Conservation (phyloP, 306 rosid genomes). For the Glycine soja region DNA sequence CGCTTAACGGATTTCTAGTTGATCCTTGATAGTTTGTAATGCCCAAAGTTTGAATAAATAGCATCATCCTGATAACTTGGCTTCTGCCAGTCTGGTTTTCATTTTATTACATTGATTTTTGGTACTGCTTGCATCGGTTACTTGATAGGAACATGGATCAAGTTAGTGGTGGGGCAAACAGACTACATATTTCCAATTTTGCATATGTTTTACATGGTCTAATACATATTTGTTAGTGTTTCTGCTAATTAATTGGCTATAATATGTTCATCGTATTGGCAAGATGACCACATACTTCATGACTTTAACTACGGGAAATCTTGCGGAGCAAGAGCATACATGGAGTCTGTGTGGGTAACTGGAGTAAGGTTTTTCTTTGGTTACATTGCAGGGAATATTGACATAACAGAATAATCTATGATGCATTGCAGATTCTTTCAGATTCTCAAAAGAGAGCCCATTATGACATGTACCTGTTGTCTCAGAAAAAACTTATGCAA, state of each 20-base stretch:
- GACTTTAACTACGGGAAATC: slow-evolving; percentile 41
- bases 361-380: no score
- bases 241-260: slow-evolving; percentile 28
- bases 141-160: no score
- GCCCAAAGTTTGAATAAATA: slow-evolving; percentile 31
- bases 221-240: slow-evolving; percentile 30
- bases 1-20: slow-evolving; percentile 18
- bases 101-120: not conserved
- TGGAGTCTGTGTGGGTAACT: slow-evolving; percentile 29
- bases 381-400: no score
- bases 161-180: no score
- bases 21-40: slow-evolving; percentile 23
- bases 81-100: slow-evolving; percentile 11
- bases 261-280: slow-evolving; percentile 31
- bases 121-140: no score
- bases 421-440: no score
- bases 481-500: no score
- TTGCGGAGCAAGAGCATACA: slow-evolving; percentile 15
- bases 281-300: slow-evolving; percentile 29
- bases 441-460: no score
- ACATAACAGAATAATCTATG: no score
- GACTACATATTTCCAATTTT: no score
- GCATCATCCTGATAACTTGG: slow-evolving; percentile 2
- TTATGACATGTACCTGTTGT: no score
- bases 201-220: slow-evolving; percentile 29